Evolutionary conservation across 2,329 filamentous ascomycete genomes (phyloP).

Genomic region (Dactylellina cionopaga): DNA sequence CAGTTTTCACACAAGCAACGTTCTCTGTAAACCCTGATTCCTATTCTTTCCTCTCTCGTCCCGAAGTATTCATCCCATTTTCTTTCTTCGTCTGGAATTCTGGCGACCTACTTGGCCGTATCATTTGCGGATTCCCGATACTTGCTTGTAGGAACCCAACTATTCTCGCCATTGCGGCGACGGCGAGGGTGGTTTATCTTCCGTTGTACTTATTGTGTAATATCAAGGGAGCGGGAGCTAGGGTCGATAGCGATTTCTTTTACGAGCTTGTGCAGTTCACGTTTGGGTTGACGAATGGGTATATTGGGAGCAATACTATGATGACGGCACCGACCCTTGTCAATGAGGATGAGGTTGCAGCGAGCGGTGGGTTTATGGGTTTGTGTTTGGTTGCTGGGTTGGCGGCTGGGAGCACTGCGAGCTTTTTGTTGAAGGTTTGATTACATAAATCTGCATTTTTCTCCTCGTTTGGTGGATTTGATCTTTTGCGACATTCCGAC

Average conservation of each 20-base stretch:
- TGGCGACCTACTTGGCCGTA: constrained; percentile 81
- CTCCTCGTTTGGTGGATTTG: neutral
- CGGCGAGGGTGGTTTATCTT: constrained; percentile 75
- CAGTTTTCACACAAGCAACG: constrained; percentile 76
- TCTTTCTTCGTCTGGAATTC: constrained; percentile 93
- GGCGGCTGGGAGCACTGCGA: constrained; percentile 35
- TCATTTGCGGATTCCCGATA: constrained; percentile 60
- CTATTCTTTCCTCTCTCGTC: constrained; percentile 70
- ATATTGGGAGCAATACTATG: constrained; percentile 87
- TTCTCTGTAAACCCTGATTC: constrained; percentile 54
- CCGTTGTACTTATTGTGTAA: constrained; percentile 93
- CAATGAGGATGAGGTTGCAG: constrained; percentile 82
- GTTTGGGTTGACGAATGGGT: constrained; percentile 88
- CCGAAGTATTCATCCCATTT: constrained; percentile 84
- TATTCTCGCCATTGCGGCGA: constrained; percentile 67
- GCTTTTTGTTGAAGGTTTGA: constrained; percentile 41
- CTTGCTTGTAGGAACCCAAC: constrained; percentile 67
- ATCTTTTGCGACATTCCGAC: neutral
- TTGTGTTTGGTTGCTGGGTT: constrained; percentile 48
- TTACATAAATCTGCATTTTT: neutral
- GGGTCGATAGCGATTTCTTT: constrained; percentile 82
- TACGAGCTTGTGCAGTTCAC: constrained; percentile 83
- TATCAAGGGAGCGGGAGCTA: constrained; percentile 77
- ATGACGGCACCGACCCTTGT: constrained; percentile 88
- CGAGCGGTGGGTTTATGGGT: constrained; percentile 92